Percentiles rank a stretch among this genome's conserved stretches.
These are phyloP conservation scores for Pulveroboletus ridleyi DNA, from an alignment of 1,284 basidiomycete genomes.

Conservation along the genomic window DNA sequence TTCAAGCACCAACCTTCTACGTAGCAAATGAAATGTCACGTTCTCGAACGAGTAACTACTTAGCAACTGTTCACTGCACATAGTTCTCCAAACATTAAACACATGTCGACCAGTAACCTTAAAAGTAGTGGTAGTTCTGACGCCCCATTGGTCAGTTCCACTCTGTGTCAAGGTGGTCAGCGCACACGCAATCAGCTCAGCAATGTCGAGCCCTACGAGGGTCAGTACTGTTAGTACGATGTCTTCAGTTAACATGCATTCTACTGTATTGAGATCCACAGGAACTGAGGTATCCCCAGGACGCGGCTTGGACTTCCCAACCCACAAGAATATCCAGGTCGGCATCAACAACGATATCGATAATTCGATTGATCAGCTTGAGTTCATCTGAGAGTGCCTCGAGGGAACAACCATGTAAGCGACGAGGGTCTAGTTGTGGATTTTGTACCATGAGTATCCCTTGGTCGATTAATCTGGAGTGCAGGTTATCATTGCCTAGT, in stretches of 20 bases:
- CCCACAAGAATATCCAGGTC: conserved; percentile 95
- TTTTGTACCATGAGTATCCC: conserved; percentile 69
- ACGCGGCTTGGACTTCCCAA: conserved; percentile 90
- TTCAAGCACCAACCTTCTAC: conserved; percentile 57
- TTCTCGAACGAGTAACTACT: conserved; percentile 92
- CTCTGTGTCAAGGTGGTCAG: conserved; percentile 45
- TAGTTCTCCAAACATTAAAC: conserved; percentile 92
- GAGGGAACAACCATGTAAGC: conserved; percentile 53
- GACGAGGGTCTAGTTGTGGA: conserved; percentile 43
- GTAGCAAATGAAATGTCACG: conserved; percentile 82
- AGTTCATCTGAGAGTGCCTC: conserved; percentile 77
- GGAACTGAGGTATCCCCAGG: conserved; percentile 92
- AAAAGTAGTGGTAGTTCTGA: conserved; percentile 83
- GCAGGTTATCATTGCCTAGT: conserved; percentile 51
- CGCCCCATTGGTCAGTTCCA: conserved; percentile 75
- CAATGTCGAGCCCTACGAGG: conserved; percentile 68
- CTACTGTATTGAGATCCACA: conserved; percentile 71
- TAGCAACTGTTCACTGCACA: conserved; percentile 86
- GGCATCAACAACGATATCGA: conserved; percentile 79
- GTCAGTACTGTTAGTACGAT: conserved; percentile 12
- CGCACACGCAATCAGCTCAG: conserved; percentile 75
- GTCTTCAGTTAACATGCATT: conserved; percentile 3
- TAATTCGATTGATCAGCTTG: conserved; percentile 81
- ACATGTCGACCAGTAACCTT: conserved; percentile 90
- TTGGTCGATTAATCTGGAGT: conserved; percentile 48